Percentiles rank a stretch among this genome's conserved stretches.
Evolutionary conservation across 129 eudicot species (phyloP).

Genomic region (Cynara cardunculus): DNA sequence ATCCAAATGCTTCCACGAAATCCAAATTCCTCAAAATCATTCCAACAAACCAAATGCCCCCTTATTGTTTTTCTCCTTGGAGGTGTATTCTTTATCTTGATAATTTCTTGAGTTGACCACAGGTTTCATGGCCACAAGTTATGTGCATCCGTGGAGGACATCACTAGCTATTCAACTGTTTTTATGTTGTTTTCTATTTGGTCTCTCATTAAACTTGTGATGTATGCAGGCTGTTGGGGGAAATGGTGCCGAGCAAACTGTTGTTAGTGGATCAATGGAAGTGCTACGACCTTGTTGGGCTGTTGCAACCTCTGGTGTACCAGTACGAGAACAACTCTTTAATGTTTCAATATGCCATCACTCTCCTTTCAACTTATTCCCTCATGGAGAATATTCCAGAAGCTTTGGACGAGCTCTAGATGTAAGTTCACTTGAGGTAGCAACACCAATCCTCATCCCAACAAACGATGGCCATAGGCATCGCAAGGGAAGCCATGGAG

Average conservation of each 20-base stretch:
- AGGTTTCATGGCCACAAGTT: too few relatives aligned
- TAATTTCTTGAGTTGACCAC: too few relatives aligned
- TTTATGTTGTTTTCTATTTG: not conserved
- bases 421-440: constrained; percentile 80
- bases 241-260: constrained; percentile 92
- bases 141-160: too few relatives aligned
- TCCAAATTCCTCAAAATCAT: too few relatives aligned
- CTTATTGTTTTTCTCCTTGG: not conserved
- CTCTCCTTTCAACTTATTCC: constrained; percentile 72
- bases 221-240: constrained; percentile 80
- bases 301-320: constrained; percentile 97
- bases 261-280: constrained; percentile 97
- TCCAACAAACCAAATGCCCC: too few relatives aligned
- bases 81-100: not conserved
- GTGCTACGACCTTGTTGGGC: constrained; percentile 99
- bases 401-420: constrained; percentile 60
- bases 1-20: too few relatives aligned
- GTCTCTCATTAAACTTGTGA: not conserved
- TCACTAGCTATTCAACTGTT: not conserved
- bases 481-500: constrained; percentile 94
- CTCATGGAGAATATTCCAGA: constrained; percentile 90
- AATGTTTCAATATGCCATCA: constrained; percentile 95
- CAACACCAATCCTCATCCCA: constrained; percentile 89
- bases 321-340: constrained; percentile 91
- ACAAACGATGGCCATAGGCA: constrained; percentile 81